phyloP scores from a whole-genome alignment of 805 yeast genomes.

The Metahyphopichia silvanorum region DNA sequence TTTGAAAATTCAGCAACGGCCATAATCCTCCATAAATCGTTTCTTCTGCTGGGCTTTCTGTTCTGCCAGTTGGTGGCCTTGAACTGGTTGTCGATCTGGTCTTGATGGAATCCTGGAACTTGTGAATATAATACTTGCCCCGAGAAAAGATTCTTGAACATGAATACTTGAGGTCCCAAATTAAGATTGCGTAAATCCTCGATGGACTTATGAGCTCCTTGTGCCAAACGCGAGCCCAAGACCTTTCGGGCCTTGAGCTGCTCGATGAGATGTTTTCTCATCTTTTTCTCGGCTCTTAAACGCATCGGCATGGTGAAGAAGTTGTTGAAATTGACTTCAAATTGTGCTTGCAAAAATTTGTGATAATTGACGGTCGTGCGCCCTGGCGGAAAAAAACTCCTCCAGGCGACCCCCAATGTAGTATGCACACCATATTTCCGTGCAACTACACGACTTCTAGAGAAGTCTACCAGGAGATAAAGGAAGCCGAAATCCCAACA shows the following conservation, averaged over 20 bases:
- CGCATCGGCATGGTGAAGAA: conserved; percentile 28
- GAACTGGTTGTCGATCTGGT: conserved; percentile 68
- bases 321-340: background rate
- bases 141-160: conserved; percentile 80
- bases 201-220: conserved; percentile 30
- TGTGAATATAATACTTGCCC: conserved; percentile 92
- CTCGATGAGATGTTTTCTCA: conserved; percentile 45
- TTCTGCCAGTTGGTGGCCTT: conserved; percentile 88
- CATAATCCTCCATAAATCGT: conserved; percentile 89
- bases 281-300: conserved; percentile 43
- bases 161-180: conserved; percentile 78
- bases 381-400: too few species aligned
- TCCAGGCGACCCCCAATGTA: too few species aligned
- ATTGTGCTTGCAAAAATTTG: background rate
- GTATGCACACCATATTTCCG: too few species aligned
- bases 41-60: conserved; percentile 71
- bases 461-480: too few species aligned
- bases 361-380: too few species aligned
- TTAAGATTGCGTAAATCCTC: conserved; percentile 42
- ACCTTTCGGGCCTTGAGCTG: conserved; percentile 41
- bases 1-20: conserved; percentile 69
- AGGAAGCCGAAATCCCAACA: too few species aligned
- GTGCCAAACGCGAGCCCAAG: conserved; percentile 40
- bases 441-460: too few species aligned
- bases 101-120: conserved; percentile 59